Percentiles rank a stretch among this genome's conserved stretches.
Conservation (phyloP, 495 filamentous ascomycete species). For the Polyplosphaeria fusca region DNA sequence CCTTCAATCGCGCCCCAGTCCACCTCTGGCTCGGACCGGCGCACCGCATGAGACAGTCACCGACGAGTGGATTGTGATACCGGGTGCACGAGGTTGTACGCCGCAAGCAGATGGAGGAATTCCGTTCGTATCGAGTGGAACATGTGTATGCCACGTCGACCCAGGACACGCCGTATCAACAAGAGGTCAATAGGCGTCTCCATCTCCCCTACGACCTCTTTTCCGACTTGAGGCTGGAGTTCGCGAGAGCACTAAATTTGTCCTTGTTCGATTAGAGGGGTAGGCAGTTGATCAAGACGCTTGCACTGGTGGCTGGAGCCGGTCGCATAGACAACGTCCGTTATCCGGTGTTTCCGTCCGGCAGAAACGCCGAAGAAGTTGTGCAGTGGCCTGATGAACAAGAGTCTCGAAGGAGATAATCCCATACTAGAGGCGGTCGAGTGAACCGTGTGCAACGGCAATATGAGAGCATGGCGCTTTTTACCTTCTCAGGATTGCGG, state of each 20-base stretch:
- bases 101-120: conserved; percentile 32
- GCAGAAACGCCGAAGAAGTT: conserved; percentile 32
- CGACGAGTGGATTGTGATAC: conserved; percentile 31
- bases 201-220: conserved; percentile 35
- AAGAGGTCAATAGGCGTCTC: conserved; percentile 31
- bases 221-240: conserved; percentile 34
- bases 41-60: conserved; percentile 25
- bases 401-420: no score
- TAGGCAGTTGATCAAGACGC: conserved; percentile 30
- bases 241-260: conserved; percentile 29
- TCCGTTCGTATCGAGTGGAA: conserved; percentile 22
- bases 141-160: conserved; percentile 32
- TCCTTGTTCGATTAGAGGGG: conserved; percentile 35
- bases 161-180: conserved; percentile 34
- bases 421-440: no score
- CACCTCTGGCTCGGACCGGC: conserved; percentile 28
- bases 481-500: no score
- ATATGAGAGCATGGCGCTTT: no score
- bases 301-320: conserved; percentile 32
- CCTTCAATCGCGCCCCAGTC: conserved; percentile 23
- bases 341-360: conserved; percentile 39
- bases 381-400: conserved; percentile 33
- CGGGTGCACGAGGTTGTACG: conserved; percentile 38
- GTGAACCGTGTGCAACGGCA: no score
- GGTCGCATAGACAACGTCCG: conserved; percentile 34